A percentile compares a stretch with the other conserved stretches of the same genome.
These are phyloP conservation scores for Polyporus tsugae DNA, from an alignment of 1,284 basidiomycete genomes.

Conservation along the genomic window DNA sequence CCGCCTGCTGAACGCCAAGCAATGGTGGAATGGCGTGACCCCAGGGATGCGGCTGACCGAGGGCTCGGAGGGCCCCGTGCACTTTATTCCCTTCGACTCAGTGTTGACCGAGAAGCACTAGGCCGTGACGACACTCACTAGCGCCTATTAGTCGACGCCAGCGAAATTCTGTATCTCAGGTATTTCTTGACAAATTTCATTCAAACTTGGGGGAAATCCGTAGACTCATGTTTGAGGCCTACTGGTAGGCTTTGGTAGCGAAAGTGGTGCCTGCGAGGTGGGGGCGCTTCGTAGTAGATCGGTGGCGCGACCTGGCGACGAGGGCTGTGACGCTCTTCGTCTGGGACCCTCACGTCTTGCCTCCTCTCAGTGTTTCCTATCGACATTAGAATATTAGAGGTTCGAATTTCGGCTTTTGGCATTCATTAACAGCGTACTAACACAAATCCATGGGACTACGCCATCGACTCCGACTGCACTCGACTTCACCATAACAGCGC, in stretches of 20 bases:
- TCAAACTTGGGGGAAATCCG: background rate
- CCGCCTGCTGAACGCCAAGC: slow-evolving; percentile 47
- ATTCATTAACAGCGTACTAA: too few species aligned
- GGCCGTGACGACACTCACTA: background rate
- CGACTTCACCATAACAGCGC: too few species aligned
- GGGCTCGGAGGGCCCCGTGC: slow-evolving; percentile 2
- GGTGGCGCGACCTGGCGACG: background rate
- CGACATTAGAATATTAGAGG: too few species aligned
- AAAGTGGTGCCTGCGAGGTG: background rate
- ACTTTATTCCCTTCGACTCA: background rate
- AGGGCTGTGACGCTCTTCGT: too few species aligned
- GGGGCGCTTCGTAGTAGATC: background rate
- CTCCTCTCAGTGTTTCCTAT: too few species aligned
- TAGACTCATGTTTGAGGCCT: background rate
- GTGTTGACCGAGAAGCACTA: background rate
- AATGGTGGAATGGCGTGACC: slow-evolving; percentile 61
- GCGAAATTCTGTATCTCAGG: background rate
- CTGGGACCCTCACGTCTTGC: too few species aligned
- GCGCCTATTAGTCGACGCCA: background rate
- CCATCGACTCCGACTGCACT: too few species aligned
- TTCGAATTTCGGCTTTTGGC: too few species aligned
- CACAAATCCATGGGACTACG: too few species aligned
- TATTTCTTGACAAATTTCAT: background rate
- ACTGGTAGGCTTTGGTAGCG: background rate
- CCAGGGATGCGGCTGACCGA: slow-evolving; percentile 33